Conservation (phyloP, 169 alveolate genomes). For the Eimeria praecox region DNA sequence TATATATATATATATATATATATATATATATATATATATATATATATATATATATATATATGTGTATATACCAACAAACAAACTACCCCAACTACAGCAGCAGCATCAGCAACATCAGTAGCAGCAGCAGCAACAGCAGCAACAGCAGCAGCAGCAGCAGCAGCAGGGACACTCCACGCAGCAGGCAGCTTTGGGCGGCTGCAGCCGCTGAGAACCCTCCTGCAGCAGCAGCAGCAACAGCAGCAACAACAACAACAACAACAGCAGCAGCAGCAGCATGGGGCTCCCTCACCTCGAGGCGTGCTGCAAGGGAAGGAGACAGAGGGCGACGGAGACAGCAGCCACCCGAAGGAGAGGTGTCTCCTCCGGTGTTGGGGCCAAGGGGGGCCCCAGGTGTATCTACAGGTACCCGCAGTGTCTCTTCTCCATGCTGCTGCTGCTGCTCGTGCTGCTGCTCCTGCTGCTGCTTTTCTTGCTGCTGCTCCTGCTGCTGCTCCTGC, state of each 20-base stretch:
- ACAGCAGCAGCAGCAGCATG: neutral
- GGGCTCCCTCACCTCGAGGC: neutral
- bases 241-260: neutral
- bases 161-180: neutral
- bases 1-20: no score
- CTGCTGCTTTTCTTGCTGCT: neutral
- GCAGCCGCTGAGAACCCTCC: no score
- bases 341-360: neutral
- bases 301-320: slow-evolving; percentile 12
- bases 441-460: neutral
- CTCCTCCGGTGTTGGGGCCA: neutral
- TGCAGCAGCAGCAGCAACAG: neutral
- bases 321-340: neutral
- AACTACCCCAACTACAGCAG: no score
- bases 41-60: no score
- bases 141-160: neutral
- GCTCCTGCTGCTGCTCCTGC: neutral
- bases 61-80: no score
- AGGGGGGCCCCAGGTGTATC: neutral
- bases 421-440: no score
- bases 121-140: neutral
- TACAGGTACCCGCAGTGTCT: neutral
- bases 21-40: no score
- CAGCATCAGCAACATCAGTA: neutral
- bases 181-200: no score